A percentile compares a stretch with the other conserved stretches of the same genome.
phyloP scores from a whole-genome alignment of 495 filamentous ascomycete genomes.

The Thermochaetoides thermophila region DNA sequence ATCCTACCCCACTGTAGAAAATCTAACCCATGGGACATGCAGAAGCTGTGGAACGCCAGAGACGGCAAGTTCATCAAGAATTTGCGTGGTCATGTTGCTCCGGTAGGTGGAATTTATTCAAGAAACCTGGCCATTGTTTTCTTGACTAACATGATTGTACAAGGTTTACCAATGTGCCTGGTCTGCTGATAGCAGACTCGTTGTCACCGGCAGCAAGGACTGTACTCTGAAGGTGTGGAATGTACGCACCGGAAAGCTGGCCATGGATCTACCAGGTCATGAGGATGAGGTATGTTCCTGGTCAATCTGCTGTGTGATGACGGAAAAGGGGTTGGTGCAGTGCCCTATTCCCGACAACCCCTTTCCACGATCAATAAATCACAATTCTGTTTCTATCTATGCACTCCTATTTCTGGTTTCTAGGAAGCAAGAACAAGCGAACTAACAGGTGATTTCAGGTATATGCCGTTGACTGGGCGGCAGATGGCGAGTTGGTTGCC shows the following conservation, averaged over 20 bases:
- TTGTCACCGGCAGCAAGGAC: conserved; percentile 80
- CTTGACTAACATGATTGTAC: background rate
- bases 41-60: conserved; percentile 26
- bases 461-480: conserved; percentile 45
- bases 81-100: conserved; percentile 80
- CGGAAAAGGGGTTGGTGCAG: too few relatives aligned
- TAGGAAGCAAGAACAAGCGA: too few relatives aligned
- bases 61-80: conserved; percentile 70
- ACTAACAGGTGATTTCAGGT: conserved; percentile 17
- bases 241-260: conserved; percentile 66
- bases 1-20: conserved; percentile 1
- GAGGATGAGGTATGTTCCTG: conserved; percentile 66
- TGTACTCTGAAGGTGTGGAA: conserved; percentile 94
- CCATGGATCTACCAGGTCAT: conserved; percentile 80
- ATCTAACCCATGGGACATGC: background rate
- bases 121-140: background rate
- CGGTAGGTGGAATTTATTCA: too few relatives aligned
- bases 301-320: too few relatives aligned
- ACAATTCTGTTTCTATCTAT: background rate
- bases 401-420: too few relatives aligned
- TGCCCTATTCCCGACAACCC: too few relatives aligned
- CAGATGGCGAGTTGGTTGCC: conserved; percentile 17
- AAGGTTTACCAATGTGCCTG: conserved; percentile 78
- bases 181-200: conserved; percentile 70
- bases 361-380: too few relatives aligned